Conservation (phyloP, 2,329 filamentous ascomycete species). For the Pseudogymnoascus destructans region DNA sequence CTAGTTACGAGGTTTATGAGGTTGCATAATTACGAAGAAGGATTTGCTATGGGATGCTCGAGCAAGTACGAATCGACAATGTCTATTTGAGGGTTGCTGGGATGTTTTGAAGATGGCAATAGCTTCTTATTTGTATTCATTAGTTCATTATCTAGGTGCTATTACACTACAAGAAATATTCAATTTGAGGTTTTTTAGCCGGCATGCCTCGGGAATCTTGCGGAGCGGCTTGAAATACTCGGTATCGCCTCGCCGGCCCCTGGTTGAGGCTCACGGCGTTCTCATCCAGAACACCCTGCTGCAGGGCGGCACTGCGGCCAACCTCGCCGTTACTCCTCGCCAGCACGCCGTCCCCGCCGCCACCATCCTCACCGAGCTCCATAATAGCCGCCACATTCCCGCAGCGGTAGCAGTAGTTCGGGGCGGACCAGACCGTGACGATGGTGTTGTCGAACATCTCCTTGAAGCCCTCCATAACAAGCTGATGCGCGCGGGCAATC, state of each 20-base stretch:
- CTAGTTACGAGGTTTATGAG: no score
- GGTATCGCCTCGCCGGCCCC: slow-evolving; percentile 78
- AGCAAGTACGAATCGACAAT: no score
- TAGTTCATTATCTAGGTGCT: no score
- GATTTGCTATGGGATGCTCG: no score
- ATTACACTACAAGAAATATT: slow-evolving; percentile 65
- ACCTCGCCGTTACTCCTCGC: slow-evolving; percentile 31
- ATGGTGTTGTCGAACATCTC: slow-evolving; percentile 97
- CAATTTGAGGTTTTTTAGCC: slow-evolving; percentile 93
- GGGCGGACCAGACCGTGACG: slow-evolving; percentile 96
- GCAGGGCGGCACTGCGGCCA: slow-evolving; percentile 35
- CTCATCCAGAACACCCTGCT: slow-evolving; percentile 36
- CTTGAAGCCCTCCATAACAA: slow-evolving; percentile 99
- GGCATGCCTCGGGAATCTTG: slow-evolving; percentile 97
- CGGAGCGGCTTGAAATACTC: slow-evolving; percentile 91
- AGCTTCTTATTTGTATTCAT: no score
- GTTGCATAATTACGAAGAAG: no score
- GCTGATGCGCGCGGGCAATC: slow-evolving; percentile 87
- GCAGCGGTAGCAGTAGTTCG: slow-evolving; percentile 93
- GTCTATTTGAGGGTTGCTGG: no score
- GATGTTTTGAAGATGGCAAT: no score
- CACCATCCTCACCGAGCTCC: slow-evolving; percentile 79
- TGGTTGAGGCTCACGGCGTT: slow-evolving; percentile 38
- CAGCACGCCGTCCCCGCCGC: slow-evolving; percentile 42
- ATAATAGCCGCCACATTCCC: slow-evolving; percentile 92